phyloP scores from a whole-genome alignment of 2,329 filamentous ascomycete genomes.

The Fusarium sp. region DNA sequence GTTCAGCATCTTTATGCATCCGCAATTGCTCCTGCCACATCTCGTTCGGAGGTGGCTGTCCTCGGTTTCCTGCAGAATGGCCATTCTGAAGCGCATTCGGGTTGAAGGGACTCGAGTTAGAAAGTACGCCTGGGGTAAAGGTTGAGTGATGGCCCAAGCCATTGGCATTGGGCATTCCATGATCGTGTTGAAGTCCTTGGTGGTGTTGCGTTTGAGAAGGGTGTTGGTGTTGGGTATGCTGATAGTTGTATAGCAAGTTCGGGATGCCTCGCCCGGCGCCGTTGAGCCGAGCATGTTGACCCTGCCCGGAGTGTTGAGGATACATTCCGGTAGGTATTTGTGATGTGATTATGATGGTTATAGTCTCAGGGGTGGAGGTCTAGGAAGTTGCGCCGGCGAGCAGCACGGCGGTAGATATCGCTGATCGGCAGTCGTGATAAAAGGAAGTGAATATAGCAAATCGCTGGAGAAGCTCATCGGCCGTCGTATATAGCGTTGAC shows the following conservation, averaged over 20 bases:
- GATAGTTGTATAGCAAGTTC: slow-evolving; percentile 75
- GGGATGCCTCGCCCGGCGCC: slow-evolving; percentile 65
- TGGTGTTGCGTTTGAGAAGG: slow-evolving; percentile 73
- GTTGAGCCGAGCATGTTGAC: slow-evolving; percentile 80
- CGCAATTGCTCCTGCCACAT: slow-evolving; percentile 92
- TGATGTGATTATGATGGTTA: slow-evolving; percentile 26
- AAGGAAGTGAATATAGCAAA: slow-evolving; percentile 22
- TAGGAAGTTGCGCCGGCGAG: slow-evolving; percentile 42
- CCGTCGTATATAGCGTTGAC: slow-evolving; percentile 20
- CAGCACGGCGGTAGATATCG: slow-evolving; percentile 41
- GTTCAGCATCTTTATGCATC: slow-evolving; percentile 80
- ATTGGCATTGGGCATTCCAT: slow-evolving; percentile 63
- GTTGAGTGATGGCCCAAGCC: slow-evolving; percentile 58
- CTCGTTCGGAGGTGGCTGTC: slow-evolving; percentile 65
- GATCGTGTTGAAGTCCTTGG: slow-evolving; percentile 67
- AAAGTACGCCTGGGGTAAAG: slow-evolving; percentile 59
- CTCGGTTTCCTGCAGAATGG: slow-evolving; percentile 59
- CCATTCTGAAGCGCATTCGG: slow-evolving; percentile 66
- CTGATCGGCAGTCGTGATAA: slow-evolving; percentile 31
- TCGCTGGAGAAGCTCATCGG: slow-evolving; percentile 41
- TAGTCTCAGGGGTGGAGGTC: slow-evolving; percentile 23
- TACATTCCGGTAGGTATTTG: slow-evolving; percentile 68
- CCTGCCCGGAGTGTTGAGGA: slow-evolving; percentile 71
- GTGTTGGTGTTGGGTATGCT: slow-evolving; percentile 69
- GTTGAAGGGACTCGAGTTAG: slow-evolving; percentile 70